These are phyloP conservation scores for Globisporangium solare DNA, from an alignment of 352 stramenopile genomes.

Conservation along the genomic window DNA sequence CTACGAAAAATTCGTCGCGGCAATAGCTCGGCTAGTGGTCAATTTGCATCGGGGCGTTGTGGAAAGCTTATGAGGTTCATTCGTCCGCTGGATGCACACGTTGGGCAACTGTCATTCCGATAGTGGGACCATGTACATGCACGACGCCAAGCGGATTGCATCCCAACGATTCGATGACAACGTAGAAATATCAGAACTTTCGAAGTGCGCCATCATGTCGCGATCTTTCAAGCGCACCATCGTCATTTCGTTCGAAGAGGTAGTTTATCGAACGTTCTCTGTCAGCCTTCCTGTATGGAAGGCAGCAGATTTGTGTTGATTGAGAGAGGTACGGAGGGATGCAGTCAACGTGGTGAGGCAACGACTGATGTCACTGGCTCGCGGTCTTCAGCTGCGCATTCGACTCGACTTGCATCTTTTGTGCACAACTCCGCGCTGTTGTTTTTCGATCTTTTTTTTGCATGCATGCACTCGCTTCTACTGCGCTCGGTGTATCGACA, in stretches of 20 bases:
- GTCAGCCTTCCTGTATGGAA: too few species aligned
- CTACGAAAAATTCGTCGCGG: not conserved
- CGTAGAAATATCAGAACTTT: constrained; percentile 16
- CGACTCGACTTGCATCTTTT: not conserved
- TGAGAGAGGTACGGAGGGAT: not conserved
- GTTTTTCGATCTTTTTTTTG: not conserved
- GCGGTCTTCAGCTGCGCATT: not conserved
- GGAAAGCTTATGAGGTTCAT: not conserved
- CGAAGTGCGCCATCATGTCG: not conserved
- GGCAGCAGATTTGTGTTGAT: too few species aligned
- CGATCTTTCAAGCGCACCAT: constrained; percentile 12
- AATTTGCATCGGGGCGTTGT: not conserved
- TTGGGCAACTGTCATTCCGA: not conserved
- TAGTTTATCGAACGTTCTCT: constrained; percentile 3
- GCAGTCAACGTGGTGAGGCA: not conserved
- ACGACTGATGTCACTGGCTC: not conserved
- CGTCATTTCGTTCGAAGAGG: constrained; percentile 6
- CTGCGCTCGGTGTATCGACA: not conserved
- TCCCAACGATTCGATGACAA: constrained; percentile 8
- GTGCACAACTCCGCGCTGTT: not conserved
- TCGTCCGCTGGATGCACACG: not conserved
- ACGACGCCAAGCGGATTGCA: not conserved
- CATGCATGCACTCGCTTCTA: constrained; percentile 1
- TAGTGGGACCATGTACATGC: not conserved
- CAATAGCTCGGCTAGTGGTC: not conserved